Evolutionary conservation across 768 basidiomycete genomes (phyloP).

Genomic region (Tremella fuciformis): DNA sequence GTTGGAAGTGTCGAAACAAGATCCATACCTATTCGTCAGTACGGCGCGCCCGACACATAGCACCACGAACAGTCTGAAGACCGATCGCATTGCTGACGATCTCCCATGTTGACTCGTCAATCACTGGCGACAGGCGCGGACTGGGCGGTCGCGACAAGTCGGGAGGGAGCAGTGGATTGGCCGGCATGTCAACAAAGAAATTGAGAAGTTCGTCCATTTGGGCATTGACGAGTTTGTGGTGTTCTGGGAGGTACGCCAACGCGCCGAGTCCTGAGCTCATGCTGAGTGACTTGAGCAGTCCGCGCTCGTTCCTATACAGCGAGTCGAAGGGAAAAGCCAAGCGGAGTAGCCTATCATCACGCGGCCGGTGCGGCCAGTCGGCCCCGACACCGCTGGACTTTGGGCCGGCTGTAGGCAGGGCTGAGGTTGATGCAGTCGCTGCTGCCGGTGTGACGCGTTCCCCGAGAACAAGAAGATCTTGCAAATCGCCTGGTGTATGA

Average conservation of each 20-base stretch:
- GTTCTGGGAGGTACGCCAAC: constrained; percentile 2
- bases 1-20: not conserved
- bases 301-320: not conserved
- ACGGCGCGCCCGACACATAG: not conserved
- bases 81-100: not conserved
- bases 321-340: too few species aligned
- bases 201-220: not conserved
- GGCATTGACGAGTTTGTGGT: constrained; percentile 1
- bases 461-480: too few species aligned
- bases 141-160: not conserved
- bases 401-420: too few species aligned
- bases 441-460: too few species aligned
- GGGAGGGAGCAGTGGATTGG: not conserved
- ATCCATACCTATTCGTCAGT: not conserved
- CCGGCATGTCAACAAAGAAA: not conserved
- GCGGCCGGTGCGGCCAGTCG: too few species aligned
- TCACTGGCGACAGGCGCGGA: not conserved
- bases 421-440: too few species aligned
- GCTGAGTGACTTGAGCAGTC: constrained; percentile 3
- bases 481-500: too few species aligned
- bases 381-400: too few species aligned
- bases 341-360: too few species aligned
- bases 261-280: constrained; percentile 7
- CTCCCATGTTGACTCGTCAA: not conserved
- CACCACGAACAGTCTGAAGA: not conserved